A percentile compares a stretch with the other conserved stretches of the same genome.
These are phyloP conservation scores for Ogataea thermomethanolica DNA, from an alignment of 805 yeast species.

Conservation along the genomic window DNA sequence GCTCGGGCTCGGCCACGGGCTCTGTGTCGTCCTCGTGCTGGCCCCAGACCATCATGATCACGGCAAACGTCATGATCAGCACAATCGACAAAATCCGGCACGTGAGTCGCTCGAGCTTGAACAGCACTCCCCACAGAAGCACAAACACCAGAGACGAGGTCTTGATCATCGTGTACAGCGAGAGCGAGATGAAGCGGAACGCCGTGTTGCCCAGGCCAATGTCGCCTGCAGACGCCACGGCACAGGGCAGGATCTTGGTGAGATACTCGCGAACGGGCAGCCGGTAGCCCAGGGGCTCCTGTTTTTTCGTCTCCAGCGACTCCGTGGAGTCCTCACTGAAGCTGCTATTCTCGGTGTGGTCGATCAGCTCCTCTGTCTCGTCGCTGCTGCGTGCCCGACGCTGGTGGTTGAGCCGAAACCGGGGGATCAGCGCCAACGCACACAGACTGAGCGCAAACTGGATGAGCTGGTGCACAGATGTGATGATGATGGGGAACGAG, in stretches of 20 bases:
- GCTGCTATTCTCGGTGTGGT: background rate
- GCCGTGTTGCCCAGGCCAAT: conserved; percentile 90
- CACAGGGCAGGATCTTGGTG: conserved; percentile 71
- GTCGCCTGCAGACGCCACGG: conserved; percentile 86
- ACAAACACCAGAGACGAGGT: conserved; percentile 88
- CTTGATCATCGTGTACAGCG: conserved; percentile 90
- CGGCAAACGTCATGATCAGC: conserved; percentile 75
- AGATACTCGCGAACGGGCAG: conserved; percentile 41
- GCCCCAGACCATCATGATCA: conserved; percentile 77
- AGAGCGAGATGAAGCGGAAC: conserved; percentile 70
- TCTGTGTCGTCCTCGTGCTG: conserved; percentile 32
- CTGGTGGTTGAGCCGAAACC: conserved; percentile 39
- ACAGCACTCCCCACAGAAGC: conserved; percentile 77
- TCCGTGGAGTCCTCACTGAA: conserved; percentile 11
- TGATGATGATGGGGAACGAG: conserved; percentile 78
- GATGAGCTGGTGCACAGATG: conserved; percentile 79
- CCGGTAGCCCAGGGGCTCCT: conserved; percentile 15
- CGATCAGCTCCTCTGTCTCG: conserved; percentile 1
- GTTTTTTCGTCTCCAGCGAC: conserved; percentile 8
- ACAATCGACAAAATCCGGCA: conserved; percentile 69
- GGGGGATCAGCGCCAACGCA: conserved; percentile 45
- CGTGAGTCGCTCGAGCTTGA: conserved; percentile 72
- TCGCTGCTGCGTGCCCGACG: conserved; percentile 12
- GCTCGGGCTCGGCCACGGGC: background rate
- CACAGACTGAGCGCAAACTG: conserved; percentile 52